Percentiles rank a stretch among this genome's conserved stretches.
Conservation (phyloP, 176 grass and related monocot genomes). For the Paspalum vaginatum region DNA sequence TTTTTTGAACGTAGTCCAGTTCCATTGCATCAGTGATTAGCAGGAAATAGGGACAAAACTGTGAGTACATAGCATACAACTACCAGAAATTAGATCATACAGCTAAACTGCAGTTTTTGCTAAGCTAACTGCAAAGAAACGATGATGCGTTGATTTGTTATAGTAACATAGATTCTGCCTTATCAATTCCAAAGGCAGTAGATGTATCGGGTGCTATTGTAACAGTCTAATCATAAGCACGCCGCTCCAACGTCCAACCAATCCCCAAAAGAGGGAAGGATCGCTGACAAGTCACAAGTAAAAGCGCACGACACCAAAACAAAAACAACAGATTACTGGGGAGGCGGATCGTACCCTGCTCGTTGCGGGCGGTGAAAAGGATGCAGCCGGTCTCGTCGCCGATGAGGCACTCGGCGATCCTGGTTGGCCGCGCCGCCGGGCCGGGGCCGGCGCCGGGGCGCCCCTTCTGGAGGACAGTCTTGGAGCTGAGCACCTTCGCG, state of each 20-base stretch:
- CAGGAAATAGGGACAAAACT: neutral
- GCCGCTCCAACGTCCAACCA: neutral
- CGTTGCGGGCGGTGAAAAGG: slow-evolving; percentile 80
- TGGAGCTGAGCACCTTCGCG: slow-evolving; percentile 70
- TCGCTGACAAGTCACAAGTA: neutral
- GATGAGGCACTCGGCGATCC: slow-evolving; percentile 81
- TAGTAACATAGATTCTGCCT: neutral
- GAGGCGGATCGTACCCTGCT: slow-evolving; percentile 65
- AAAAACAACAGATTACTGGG: neutral
- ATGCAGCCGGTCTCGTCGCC: slow-evolving; percentile 84
- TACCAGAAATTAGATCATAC: neutral
- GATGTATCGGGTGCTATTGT: neutral
- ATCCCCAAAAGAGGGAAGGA: neutral
- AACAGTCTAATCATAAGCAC: neutral
- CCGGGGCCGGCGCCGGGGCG: slow-evolving; percentile 39
- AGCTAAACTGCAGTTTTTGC: neutral
- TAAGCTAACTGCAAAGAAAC: neutral
- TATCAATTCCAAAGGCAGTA: neutral
- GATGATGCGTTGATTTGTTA: too few species aligned
- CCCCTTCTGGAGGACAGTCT: slow-evolving; percentile 69
- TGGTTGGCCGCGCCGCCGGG: slow-evolving; percentile 44
- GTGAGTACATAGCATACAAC: neutral
- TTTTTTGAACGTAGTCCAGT: neutral
- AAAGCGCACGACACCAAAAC: neutral
- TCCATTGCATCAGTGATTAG: neutral